Evolutionary conservation across 495 filamentous ascomycete genomes (phyloP), one percentile per base, ranked within the genome.

Genomic region (Lineolata rhizophorae): DNA sequence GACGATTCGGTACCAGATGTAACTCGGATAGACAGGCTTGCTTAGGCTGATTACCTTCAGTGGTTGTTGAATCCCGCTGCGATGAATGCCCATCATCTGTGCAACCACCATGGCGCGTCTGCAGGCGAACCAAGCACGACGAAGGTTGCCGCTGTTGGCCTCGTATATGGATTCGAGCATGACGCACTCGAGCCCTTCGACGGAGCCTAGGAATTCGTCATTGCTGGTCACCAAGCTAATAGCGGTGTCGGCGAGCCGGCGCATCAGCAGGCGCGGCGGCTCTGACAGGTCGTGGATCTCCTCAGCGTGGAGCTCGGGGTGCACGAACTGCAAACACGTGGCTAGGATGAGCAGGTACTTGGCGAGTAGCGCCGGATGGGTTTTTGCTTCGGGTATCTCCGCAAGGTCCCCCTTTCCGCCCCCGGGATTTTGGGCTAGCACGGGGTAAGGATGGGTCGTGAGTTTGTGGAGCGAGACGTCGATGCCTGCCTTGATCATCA

Each of bases 161-260:
- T 64, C 55, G 41, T 57, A 64, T 29, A 55, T 30, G 15, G 42
- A 42, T 37, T 65, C 61, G 5, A 63, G 38, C 32, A 65, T 55
- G 30, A 66, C 44, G 36, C 56, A 64, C 30, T 63, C 57, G 3
- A 66, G 27, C 9, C 55, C 58, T 31, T 68, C 61, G 24, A 65
- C 28, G 1, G 44, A 56, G 34, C 49, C 43, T 22, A 52, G 34
- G 6, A 65, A 48, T 13, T 57, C 52, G 24, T 65, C 60, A 33
- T 61, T 55, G 18, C 47, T 50, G 1, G 52, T 61, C 4, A 66
- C 56, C 3, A 58, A 39, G n/a, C 35, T 47, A 18, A 37, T 50
- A 13, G 55, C 58, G 9, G 42, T 49, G 1, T 59, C 47, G 5
- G 52, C 46, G 1, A 55, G 40, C 2, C 46, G 44, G 13, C 33